These are phyloP conservation scores for Gastrolobium villosum DNA, from an alignment of 306 rosid species.

Conservation along the genomic window DNA sequence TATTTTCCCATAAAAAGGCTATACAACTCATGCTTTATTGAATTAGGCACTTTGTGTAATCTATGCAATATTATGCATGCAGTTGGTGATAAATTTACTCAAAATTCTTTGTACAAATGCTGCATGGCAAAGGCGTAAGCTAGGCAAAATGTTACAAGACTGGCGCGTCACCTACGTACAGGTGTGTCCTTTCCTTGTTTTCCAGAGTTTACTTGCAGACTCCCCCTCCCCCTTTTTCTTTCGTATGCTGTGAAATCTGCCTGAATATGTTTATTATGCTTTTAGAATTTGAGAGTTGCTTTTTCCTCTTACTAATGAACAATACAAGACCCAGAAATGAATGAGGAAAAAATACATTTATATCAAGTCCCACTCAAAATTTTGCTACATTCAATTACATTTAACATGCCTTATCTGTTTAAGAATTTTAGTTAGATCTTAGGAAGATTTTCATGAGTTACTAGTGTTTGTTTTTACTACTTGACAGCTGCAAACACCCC, in stretches of 20 bases:
- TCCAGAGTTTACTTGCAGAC: not conserved
- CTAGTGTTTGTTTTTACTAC: not conserved
- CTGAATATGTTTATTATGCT: slow-evolving; percentile 20
- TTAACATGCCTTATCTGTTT: slow-evolving; percentile 19
- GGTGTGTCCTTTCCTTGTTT: slow-evolving; percentile 61
- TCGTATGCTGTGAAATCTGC: slow-evolving; percentile 17
- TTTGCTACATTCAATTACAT: slow-evolving; percentile 26
- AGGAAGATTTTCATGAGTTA: slow-evolving; percentile 24
- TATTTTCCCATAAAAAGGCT: slow-evolving; percentile 6
- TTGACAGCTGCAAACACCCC: slow-evolving; percentile 8
- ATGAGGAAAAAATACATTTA: not conserved
- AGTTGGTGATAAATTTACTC: slow-evolving; percentile 83
- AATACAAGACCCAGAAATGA: not conserved
- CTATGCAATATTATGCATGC: slow-evolving; percentile 52
- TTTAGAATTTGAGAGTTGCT: slow-evolving; percentile 3
- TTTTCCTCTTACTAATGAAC: slow-evolving; percentile 14
- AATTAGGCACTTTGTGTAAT: slow-evolving; percentile 47
- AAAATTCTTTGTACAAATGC: slow-evolving; percentile 91
- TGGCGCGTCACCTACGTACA: slow-evolving; percentile 90
- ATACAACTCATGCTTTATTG: slow-evolving; percentile 25
- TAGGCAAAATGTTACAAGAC: slow-evolving; percentile 94
- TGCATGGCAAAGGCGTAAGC: slow-evolving; percentile 99
- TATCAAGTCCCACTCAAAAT: slow-evolving; percentile 4
- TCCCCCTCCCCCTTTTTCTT: not conserved
- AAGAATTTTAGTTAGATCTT: slow-evolving; percentile 19